phyloP scores from a whole-genome alignment of 768 basidiomycete species.

The Tephrocybe sp. region DNA sequence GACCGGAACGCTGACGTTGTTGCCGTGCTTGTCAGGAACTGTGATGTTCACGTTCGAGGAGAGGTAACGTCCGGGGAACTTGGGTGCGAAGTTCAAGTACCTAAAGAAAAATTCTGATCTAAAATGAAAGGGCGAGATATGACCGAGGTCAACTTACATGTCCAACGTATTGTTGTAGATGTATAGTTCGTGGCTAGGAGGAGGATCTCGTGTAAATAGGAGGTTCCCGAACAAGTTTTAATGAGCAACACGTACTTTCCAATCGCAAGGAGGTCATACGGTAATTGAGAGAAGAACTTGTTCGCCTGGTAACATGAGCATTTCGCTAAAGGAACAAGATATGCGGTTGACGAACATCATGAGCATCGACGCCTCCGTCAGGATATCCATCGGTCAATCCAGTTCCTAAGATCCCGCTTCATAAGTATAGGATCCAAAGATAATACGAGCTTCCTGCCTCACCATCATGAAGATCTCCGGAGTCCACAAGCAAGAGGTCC shows the following conservation, averaged over 20 bases:
- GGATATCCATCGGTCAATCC: constrained; percentile 78
- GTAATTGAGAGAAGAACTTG: constrained; percentile 66
- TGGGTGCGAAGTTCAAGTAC: constrained; percentile 60
- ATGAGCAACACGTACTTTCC: constrained; percentile 59
- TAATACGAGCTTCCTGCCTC: not conserved
- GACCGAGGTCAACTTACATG: constrained; percentile 41
- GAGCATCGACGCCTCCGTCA: constrained; percentile 66
- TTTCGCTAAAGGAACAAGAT: not conserved
- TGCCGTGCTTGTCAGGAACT: constrained; percentile 34
- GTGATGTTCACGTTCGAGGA: constrained; percentile 88
- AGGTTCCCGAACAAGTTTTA: constrained; percentile 31
- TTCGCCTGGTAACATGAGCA: constrained; percentile 47
- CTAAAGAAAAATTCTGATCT: constrained; percentile 24
- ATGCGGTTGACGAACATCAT: constrained; percentile 46
- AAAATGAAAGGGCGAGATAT: not conserved
- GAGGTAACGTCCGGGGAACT: constrained; percentile 71
- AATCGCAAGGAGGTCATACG: constrained; percentile 81
- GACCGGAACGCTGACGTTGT: constrained; percentile 32
- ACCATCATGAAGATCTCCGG: constrained; percentile 75
- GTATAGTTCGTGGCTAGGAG: constrained; percentile 79
- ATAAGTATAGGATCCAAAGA: not conserved
- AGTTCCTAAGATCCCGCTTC: constrained; percentile 44
- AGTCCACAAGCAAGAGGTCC: constrained; percentile 80
- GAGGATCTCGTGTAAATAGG: constrained; percentile 39
- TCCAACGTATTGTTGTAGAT: constrained; percentile 63